Conservation (phyloP, 2,329 filamentous ascomycete species). For the Cordyceps fumosorosea region DNA sequence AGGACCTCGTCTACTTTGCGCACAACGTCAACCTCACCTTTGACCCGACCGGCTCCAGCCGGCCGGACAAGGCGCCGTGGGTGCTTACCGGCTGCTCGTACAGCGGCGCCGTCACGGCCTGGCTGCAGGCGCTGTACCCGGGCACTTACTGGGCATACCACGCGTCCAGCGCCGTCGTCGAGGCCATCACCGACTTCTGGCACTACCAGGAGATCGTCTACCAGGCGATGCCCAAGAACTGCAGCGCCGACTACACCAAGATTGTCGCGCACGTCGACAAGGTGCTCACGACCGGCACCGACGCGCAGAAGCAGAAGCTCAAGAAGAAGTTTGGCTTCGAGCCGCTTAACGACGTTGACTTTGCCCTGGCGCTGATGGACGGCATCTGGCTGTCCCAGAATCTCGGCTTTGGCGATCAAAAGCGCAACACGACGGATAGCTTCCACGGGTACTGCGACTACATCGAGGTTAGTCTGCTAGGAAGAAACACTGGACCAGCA, state of each 20-base stretch:
- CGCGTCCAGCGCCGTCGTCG: conserved; percentile 67
- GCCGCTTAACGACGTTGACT: conserved; percentile 38
- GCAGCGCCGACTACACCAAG: conserved; percentile 54
- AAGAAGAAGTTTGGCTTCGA: conserved; percentile 25
- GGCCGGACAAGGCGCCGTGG: conserved; percentile 58
- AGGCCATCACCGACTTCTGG: conserved; percentile 70
- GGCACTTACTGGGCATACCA: conserved; percentile 71
- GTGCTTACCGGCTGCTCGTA: conserved; percentile 76
- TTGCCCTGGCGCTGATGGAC: conserved; percentile 27
- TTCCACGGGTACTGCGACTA: conserved; percentile 30
- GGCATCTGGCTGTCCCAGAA: conserved; percentile 30
- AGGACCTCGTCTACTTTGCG: conserved; percentile 72
- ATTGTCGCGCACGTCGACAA: conserved; percentile 41
- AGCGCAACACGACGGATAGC: conserved; percentile 24
- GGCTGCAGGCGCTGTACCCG: conserved; percentile 67
- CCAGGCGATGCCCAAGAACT: conserved; percentile 46
- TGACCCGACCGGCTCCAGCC: conserved; percentile 46
- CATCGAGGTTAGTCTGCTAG: conserved; percentile 18
- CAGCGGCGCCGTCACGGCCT: conserved; percentile 68
- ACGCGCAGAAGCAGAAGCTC: conserved; percentile 32
- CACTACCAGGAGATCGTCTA: conserved; percentile 41
- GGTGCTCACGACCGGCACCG: conserved; percentile 34
- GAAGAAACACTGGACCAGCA: background rate
- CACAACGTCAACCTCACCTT: conserved; percentile 62
- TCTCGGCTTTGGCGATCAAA: conserved; percentile 26